Percentiles rank a stretch among this genome's conserved stretches.
These are phyloP conservation scores for Pelagophyceae sp. DNA, from an alignment of 352 stramenopile species.

Conservation along the genomic window DNA sequence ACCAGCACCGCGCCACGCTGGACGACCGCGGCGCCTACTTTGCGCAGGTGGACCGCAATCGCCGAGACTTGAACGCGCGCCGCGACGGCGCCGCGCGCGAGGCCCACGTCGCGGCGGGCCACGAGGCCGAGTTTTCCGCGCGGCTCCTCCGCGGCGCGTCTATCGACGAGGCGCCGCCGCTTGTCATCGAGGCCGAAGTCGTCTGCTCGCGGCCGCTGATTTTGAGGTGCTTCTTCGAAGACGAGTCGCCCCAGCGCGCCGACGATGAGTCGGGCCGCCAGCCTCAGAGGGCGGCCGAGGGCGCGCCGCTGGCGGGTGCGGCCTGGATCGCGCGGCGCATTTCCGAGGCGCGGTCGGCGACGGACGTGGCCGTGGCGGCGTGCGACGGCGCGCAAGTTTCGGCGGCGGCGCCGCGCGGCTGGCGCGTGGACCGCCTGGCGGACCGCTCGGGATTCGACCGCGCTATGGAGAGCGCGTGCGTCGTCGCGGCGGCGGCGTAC, in stretches of 20 bases:
- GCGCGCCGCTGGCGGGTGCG: too few relatives aligned
- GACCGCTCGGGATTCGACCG: slow-evolving; percentile 22
- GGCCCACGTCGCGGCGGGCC: too few relatives aligned
- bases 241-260: background rate
- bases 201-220: background rate
- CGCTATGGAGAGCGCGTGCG: background rate
- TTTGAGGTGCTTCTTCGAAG: background rate
- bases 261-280: background rate
- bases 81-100: too few relatives aligned
- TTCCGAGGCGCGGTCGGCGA: background rate
- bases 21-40: background rate
- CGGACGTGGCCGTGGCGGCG: background rate
- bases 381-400: background rate
- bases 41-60: too few relatives aligned
- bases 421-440: slow-evolving; percentile 19
- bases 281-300: too few relatives aligned
- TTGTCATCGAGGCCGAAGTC: background rate
- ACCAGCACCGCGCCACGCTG: too few relatives aligned
- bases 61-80: too few relatives aligned
- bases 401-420: background rate
- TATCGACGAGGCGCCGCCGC: too few relatives aligned
- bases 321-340: background rate
- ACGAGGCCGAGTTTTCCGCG: background rate
- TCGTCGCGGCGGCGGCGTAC: slow-evolving; percentile 11
- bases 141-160: background rate